Base-by-base conservation (phyloP, 306 rosid genomes). In the Begonia peltatifolia region DNA sequence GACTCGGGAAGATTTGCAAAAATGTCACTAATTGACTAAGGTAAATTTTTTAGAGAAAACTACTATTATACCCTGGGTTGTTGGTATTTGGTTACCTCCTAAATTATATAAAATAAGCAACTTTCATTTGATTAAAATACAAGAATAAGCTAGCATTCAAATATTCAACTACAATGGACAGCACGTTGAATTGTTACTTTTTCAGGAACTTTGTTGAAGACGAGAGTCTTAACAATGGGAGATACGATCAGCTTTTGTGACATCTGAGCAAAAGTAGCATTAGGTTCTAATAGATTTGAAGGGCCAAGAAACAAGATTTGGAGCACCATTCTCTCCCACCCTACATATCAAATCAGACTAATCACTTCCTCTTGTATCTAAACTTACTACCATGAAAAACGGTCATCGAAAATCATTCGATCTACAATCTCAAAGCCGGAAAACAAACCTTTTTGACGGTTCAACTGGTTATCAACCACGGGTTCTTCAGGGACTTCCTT, bases 311-410 rank as follows among this genome's bases (percentile, higher is more conserved):
- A 86, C 79, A 90, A 73, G 69, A 90, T 86, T 67, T 90, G 99
- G 16, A 90, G 84, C 64, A 86, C 99, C 93, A 86, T 90, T 77
- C 99, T 81, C 77, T 90, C 96, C 99, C 99, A 86, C 52, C 94
- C 95, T 86, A 72, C 73, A 71, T 14, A 66, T 38, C 46, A 61
- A 56, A 50, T 47, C 47, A 67, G 9, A 52, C 46, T 47, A 43
- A 6, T 63, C 67, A 41, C 47, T 56, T 35, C 20, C n/a, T 15
- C 36, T 52, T 46, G 22, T 30, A 30, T 30, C 23, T 20, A 3
- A 20, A 20, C 23, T 20, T 20, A 2, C 23, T 2, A 20, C 23
- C 23, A 20, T 20, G n/a, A 20, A 20, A 20, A 20, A 20, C 2
- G 23, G 23, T 20, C 23, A 20, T 20, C 2, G 23, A 30, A 5